Conservation (phyloP, 495 filamentous ascomycete species). For the Talaromyces borbonicus region DNA sequence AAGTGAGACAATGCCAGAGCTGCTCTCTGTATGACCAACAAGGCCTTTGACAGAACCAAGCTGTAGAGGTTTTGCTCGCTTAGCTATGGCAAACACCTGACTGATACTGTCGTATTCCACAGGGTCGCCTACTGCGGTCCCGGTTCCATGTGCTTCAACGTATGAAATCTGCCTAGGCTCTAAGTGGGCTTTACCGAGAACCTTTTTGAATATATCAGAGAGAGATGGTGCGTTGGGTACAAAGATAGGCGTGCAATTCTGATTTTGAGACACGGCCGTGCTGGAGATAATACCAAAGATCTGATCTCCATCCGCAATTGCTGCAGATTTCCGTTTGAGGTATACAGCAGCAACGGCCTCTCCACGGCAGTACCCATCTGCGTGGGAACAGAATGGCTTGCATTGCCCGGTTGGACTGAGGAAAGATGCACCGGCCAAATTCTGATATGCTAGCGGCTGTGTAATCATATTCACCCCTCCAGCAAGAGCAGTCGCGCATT, state of each 20-base stretch:
- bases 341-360: constrained; percentile 57
- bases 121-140: constrained; percentile 61
- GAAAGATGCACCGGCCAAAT: constrained; percentile 28
- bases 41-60: constrained; percentile 40
- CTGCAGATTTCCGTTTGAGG: constrained; percentile 55
- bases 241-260: constrained; percentile 58
- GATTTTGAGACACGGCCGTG: constrained; percentile 56
- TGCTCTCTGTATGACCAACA: constrained; percentile 42
- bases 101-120: constrained; percentile 45
- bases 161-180: constrained; percentile 54
- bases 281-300: constrained; percentile 54
- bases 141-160: constrained; percentile 73
- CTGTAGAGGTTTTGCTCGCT: constrained; percentile 10
- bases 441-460: constrained; percentile 23
- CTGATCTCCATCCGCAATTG: constrained; percentile 49
- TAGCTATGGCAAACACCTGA: constrained; percentile 20
- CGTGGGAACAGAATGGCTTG: constrained; percentile 61
- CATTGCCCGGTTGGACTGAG: constrained; percentile 38
- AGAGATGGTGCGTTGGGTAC: constrained; percentile 57
- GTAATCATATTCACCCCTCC: constrained; percentile 36
- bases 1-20: constrained; percentile 36
- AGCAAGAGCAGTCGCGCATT: constrained; percentile 29
- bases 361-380: constrained; percentile 66
- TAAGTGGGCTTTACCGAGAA: constrained; percentile 46
- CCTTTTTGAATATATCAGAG: constrained; percentile 43